These are phyloP conservation scores for Laburnicola sp. DNA, from an alignment of 2,329 filamentous ascomycete genomes.

Conservation along the genomic window DNA sequence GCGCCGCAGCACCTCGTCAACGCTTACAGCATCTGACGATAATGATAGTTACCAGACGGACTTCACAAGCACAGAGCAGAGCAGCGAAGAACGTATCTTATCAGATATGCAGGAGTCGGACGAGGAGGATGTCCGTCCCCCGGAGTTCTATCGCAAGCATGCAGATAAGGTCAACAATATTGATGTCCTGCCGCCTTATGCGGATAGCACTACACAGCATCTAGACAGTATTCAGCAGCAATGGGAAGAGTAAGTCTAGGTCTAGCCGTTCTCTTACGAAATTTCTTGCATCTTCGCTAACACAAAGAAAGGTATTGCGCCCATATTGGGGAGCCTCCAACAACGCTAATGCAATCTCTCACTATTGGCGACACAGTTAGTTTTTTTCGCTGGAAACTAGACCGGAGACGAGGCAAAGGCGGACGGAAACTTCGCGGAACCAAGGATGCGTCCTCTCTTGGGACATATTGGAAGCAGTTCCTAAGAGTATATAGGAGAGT, in stretches of 20 bases:
- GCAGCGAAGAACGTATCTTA: no score
- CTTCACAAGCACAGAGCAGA: no score
- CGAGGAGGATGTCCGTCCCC: no score
- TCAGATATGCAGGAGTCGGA: no score
- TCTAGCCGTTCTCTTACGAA: no score
- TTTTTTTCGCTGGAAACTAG: conserved; percentile 4
- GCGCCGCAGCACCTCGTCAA: no score
- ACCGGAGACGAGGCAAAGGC: neutral
- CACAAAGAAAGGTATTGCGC: neutral
- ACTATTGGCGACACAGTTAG: neutral
- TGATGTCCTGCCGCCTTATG: neutral
- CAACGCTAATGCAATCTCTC: neutral
- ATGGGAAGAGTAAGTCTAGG: no score
- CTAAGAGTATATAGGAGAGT: neutral
- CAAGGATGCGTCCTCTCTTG: neutral
- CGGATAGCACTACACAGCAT: neutral
- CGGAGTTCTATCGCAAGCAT: neutral
- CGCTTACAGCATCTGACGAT: no score
- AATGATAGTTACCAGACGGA: no score
- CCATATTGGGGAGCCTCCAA: neutral
- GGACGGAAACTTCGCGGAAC: conserved; percentile 1
- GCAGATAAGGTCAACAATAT: conserved; percentile 1
- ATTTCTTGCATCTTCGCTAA: neutral
- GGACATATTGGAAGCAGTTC: conserved; percentile 3
- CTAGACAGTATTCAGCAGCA: neutral